phyloP scores from a whole-genome alignment of 1,139 yeast genomes.

The Lodderomyces jiufengensis region DNA sequence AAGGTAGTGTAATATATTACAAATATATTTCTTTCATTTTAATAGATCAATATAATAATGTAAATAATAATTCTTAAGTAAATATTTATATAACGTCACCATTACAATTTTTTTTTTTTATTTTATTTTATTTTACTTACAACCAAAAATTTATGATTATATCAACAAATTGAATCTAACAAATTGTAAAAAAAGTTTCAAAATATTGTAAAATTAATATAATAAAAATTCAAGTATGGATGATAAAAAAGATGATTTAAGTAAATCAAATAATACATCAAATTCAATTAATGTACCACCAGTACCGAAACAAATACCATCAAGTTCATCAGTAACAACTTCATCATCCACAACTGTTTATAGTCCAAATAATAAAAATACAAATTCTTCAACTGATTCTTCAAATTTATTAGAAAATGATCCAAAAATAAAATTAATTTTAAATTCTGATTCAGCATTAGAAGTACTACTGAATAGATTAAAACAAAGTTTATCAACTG shows the following conservation, averaged over 20 bases:
- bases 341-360: not conserved
- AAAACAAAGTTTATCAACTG: conserved; percentile 74
- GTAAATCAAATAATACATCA: not conserved
- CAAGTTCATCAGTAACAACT: not conserved
- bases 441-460: conserved; percentile 43
- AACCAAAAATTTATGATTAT: too few relatives aligned
- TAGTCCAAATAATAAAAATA: not conserved
- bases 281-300: not conserved
- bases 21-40: too few relatives aligned
- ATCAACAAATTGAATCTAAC: too few relatives aligned
- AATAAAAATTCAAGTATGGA: conserved; percentile 1
- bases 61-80: too few relatives aligned
- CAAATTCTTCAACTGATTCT: conserved; percentile 5
- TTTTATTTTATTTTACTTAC: too few relatives aligned
- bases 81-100: too few relatives aligned
- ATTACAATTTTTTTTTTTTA: too few relatives aligned
- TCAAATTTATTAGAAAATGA: conserved; percentile 12
- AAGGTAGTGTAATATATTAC: too few relatives aligned
- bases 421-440: conserved; percentile 23
- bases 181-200: too few relatives aligned
- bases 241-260: conserved; percentile 1
- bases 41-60: too few relatives aligned
- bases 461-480: conserved; percentile 68
- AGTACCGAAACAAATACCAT: not conserved
- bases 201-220: too few relatives aligned